Percentiles rank a stretch among this genome's conserved stretches.
These are phyloP conservation scores for Brachypodium distachyon DNA, from an alignment of 202 grass and related monocot species.

Conservation along the genomic window DNA sequence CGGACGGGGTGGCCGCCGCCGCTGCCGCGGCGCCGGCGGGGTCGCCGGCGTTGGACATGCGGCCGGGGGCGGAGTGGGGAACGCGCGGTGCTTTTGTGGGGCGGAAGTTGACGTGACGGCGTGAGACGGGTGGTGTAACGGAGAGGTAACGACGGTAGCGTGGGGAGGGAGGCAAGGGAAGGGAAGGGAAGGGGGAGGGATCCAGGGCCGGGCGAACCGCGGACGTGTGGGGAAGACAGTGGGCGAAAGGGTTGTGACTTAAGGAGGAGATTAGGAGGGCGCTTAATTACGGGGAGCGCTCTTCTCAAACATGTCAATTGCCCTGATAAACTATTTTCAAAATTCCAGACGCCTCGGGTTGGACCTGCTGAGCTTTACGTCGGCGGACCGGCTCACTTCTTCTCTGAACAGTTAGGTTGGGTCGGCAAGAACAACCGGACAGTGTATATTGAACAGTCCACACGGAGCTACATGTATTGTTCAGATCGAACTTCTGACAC, in stretches of 20 bases:
- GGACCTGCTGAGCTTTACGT: background rate
- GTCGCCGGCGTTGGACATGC: conserved; percentile 64
- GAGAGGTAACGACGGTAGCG: conserved; percentile 25
- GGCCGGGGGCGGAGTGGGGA: background rate
- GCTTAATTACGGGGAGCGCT: conserved; percentile 4
- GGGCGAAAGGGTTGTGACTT: background rate
- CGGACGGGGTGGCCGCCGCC: conserved; percentile 11
- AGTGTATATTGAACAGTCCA: no score
- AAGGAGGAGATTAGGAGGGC: conserved; percentile 8
- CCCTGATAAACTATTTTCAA: no score
- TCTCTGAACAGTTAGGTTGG: background rate
- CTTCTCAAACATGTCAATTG: background rate
- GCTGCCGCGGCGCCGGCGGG: conserved; percentile 12
- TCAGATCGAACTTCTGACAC: no score
- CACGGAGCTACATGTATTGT: no score
- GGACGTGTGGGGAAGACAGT: background rate
- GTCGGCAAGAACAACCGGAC: background rate
- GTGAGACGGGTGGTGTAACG: conserved; percentile 37
- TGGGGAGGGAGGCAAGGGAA: background rate
- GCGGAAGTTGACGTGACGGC: conserved; percentile 53
- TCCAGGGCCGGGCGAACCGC: no score
- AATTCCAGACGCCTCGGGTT: no score
- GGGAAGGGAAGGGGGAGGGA: background rate
- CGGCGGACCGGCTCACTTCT: background rate
- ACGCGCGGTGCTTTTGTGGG: conserved; percentile 23